Evolutionary conservation across 75 land plant genomes (phyloP), one percentile per base, ranked within the genome.

Genomic region (Pinus albicaulis): DNA sequence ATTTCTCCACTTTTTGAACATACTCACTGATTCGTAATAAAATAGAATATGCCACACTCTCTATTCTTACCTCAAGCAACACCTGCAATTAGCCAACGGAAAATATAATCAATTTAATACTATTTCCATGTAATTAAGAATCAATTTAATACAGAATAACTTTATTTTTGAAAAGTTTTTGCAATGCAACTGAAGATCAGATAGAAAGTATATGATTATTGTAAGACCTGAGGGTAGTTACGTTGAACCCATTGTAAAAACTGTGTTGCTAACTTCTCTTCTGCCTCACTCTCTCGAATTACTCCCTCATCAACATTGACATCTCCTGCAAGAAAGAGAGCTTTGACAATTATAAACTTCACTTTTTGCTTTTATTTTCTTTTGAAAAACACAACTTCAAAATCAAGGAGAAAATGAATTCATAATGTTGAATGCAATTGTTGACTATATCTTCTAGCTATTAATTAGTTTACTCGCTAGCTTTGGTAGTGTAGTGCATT

Each of bases 171-270:
- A 65, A 36, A 17, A 65, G 36, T 31, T 65, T 2, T 36, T 65
- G 16, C 14, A 65, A 20, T 3, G 44, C 14, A 36, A 52, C n/a
- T 15, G 4, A 71, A 48, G 24, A 1, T 20, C 5, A 55, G 31
- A 55, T 25, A 72, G 55, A 72, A 52, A 23, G n/a, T 41, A 25
- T 24, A 22, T 59, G 5, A 48, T 3, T n/a, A 16, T 59, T 57
- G 20, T 14, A 66, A 75, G 61, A 93, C 99, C 98, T 98, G 92
- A 76, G 99, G 98, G 76, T 94, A 98, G 20, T 89, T 72, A 60
- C 86, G 76, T 52, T 91, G 93, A 25, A 98, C 92, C 82, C 91
- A 98, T 87, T 98, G 95, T 62, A 98, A 82, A 72, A 94, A 98
- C 69, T 84, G 85, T 76, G 78, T 88, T 66, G 99, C 95, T 71